A percentile compares a stretch with the other conserved stretches of the same genome.
phyloP scores from a whole-genome alignment of 2,329 filamentous ascomycete species.

The Botrytis fragariae region DNA sequence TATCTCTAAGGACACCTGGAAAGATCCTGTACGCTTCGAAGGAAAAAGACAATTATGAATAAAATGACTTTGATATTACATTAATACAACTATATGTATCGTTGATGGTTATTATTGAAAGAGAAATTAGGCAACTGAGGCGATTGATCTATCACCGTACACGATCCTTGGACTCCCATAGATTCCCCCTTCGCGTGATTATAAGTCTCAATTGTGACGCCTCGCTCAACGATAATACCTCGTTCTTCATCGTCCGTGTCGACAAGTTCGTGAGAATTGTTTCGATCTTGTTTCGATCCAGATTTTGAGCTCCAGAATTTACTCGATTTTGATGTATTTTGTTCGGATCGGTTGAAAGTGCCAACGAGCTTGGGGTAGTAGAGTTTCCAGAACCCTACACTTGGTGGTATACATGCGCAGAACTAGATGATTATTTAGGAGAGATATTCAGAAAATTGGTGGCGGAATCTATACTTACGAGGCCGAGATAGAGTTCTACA shows the following conservation, averaged over 20 bases:
- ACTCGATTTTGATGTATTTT: background rate
- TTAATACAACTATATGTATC: background rate
- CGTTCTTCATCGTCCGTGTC: background rate
- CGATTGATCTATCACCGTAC: background rate
- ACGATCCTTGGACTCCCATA: background rate
- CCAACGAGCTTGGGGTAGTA: background rate
- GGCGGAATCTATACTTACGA: background rate
- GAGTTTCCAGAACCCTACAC: background rate
- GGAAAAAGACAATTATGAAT: background rate
- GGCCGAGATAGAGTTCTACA: background rate
- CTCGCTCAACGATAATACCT: background rate
- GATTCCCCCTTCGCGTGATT: background rate
- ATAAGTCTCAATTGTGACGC: background rate
- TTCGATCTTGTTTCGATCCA: background rate
- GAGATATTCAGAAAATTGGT: too few species aligned
- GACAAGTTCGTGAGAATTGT: background rate
- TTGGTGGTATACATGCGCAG: constrained; percentile 1
- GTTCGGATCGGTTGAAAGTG: background rate
- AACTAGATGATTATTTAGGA: background rate
- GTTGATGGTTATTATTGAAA: background rate
- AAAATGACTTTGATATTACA: background rate
- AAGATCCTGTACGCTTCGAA: background rate
- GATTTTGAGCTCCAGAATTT: background rate
- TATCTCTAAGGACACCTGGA: too few species aligned
- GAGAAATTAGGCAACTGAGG: background rate